Evolutionary conservation across 371 early-diverging fungal genomes (phyloP).

Genomic region (Rhizopus delemar): DNA sequence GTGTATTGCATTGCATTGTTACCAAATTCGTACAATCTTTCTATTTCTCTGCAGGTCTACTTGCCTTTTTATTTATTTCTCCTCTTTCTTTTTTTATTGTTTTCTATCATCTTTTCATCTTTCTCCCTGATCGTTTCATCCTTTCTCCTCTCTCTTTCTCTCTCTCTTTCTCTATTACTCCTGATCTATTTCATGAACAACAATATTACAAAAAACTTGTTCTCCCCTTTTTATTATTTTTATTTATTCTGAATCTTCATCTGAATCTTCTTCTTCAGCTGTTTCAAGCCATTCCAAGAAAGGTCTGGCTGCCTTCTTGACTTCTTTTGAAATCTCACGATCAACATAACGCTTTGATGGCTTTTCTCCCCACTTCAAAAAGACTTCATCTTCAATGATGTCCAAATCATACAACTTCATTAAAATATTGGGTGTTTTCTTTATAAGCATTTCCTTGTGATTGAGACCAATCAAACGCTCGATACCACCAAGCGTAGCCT

Average conservation of each 20-base stretch:
- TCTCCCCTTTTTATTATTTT: no score
- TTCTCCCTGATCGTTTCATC: no score
- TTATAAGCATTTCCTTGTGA: conserved; percentile 64
- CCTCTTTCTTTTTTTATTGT: no score
- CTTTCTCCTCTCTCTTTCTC: no score
- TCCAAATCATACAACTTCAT: conserved; percentile 91
- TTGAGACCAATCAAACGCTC: conserved; percentile 82
- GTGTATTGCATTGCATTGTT: neutral
- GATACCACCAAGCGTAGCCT: conserved; percentile 87
- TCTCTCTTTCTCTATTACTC: no score
- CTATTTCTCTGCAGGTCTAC: no score
- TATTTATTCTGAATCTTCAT: conserved; percentile 34
- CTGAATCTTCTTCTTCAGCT: conserved; percentile 55
- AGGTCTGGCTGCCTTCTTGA: conserved; percentile 81
- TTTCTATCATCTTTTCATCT: no score
- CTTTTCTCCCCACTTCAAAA: conserved; percentile 89
- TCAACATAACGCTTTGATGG: conserved; percentile 89
- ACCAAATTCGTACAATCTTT: neutral
- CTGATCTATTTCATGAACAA: no score
- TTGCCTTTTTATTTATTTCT: no score
- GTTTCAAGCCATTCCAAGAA: conserved; percentile 90
- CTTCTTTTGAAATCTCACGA: conserved; percentile 70
- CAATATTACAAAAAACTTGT: no score
- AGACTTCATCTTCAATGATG: conserved; percentile 87
- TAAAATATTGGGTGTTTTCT: conserved; percentile 80